Percentiles rank a stretch among this genome's conserved stretches.
These are phyloP conservation scores for Piromyces sp. DNA, from an alignment of 192 early-diverging fungal species.

Conservation along the genomic window DNA sequence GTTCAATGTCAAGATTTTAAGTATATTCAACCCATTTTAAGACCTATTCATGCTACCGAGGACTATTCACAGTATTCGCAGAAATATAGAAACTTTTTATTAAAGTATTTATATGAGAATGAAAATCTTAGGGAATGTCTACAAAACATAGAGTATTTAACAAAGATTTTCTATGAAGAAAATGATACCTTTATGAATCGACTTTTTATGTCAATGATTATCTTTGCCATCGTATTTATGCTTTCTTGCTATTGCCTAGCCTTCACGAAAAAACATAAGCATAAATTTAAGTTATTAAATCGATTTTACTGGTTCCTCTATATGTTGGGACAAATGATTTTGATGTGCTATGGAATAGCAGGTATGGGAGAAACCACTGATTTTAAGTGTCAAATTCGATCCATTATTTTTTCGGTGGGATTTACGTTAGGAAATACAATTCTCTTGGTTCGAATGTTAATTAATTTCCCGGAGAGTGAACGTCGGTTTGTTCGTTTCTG, in stretches of 20 bases:
- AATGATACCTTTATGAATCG: not conserved
- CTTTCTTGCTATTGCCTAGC: not conserved
- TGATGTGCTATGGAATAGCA: not conserved
- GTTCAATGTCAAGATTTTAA: too few relatives aligned
- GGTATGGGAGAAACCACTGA: not conserved
- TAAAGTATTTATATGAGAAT: not conserved
- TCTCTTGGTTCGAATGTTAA: not conserved
- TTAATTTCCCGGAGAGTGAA: not conserved
- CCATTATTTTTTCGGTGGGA: not conserved
- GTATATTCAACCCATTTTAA: too few relatives aligned
- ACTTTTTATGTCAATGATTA: not conserved
- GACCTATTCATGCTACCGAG: too few relatives aligned
- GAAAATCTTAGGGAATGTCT: not conserved
- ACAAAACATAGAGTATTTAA: not conserved
- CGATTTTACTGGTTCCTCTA: not conserved
- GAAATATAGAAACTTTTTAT: not conserved
- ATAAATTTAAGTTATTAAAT: not conserved
- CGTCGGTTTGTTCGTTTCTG: not conserved
- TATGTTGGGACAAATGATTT: not conserved
- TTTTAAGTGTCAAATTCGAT: not conserved
- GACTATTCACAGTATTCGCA: too few relatives aligned
- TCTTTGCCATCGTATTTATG: too few relatives aligned
- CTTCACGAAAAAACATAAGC: not conserved
- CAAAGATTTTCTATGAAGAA: not conserved
- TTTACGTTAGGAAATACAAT: not conserved